These are phyloP conservation scores for Larix sibirica DNA, from an alignment of 83 land plant genomes.

Conservation along the genomic window DNA sequence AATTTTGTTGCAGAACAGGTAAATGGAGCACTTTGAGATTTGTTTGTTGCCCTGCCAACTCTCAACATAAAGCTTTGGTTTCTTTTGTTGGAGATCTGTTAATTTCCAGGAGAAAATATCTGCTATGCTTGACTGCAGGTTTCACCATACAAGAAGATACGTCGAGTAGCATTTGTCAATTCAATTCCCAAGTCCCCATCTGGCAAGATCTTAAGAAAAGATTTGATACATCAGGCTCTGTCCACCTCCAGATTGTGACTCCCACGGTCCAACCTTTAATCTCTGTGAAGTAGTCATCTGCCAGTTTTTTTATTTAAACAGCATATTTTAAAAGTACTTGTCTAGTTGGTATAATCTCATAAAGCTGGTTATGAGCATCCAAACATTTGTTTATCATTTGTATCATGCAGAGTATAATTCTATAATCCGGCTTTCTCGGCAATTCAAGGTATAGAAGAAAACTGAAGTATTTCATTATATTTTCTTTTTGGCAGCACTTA, in stretches of 20 bases:
- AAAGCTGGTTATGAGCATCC: too few relatives aligned
- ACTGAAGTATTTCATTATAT: too few relatives aligned
- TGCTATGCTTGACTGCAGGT: conserved; percentile 34
- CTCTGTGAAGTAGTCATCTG: too few relatives aligned
- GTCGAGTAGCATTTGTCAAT: conserved; percentile 36
- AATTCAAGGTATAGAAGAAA: too few relatives aligned
- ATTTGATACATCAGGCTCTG: conserved; percentile 18
- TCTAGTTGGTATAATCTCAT: too few relatives aligned
- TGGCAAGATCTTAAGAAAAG: conserved; percentile 60
- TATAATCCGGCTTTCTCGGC: too few relatives aligned
- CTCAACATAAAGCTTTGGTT: background rate
- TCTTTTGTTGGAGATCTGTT: background rate
- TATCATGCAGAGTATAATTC: too few relatives aligned
- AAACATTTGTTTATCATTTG: too few relatives aligned
- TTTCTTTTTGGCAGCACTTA: too few relatives aligned
- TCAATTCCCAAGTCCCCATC: conserved; percentile 58
- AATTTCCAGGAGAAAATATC: background rate
- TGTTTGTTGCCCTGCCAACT: background rate
- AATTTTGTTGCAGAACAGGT: conserved; percentile 76
- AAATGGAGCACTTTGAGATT: background rate
- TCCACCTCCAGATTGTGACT: conserved; percentile 6
- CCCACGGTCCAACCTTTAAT: too few relatives aligned
- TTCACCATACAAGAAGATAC: conserved; percentile 62
- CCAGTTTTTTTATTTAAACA: too few relatives aligned
- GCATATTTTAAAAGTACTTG: too few relatives aligned